phyloP scores from a whole-genome alignment of 768 basidiomycete species.

The Pleurotus djamor region DNA sequence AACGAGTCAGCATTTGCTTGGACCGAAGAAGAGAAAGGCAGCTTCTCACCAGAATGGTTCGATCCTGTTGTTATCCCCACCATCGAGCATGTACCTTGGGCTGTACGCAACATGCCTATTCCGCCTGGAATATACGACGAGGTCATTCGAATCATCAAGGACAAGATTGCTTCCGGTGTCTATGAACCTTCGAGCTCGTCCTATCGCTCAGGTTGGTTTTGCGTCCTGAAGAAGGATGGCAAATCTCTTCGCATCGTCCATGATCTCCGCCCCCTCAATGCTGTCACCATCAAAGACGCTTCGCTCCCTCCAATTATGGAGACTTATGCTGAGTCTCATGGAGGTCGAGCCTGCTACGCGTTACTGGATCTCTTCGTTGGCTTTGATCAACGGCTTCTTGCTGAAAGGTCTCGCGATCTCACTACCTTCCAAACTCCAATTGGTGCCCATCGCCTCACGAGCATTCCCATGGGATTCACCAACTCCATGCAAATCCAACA shows the following conservation, averaged over 20 bases:
- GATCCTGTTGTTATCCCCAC: constrained; percentile 26
- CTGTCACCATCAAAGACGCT: constrained; percentile 30
- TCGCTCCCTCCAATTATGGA: constrained; percentile 29
- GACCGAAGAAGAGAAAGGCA: constrained; percentile 23
- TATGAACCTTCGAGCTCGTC: constrained; percentile 37
- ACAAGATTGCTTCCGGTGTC: constrained; percentile 33
- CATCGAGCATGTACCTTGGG: constrained; percentile 31
- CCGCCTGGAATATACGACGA: constrained; percentile 25
- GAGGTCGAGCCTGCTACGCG: constrained; percentile 24
- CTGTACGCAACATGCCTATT: constrained; percentile 26
- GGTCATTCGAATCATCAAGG: constrained; percentile 26
- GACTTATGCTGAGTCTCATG: constrained; percentile 27
- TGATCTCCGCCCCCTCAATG: constrained; percentile 33
- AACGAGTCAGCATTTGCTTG: constrained; percentile 25
- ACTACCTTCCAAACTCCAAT: constrained; percentile 39
- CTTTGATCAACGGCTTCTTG: constrained; percentile 25
- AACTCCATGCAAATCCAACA: constrained; percentile 37
- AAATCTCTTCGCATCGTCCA: constrained; percentile 31
- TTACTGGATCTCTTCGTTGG: constrained; percentile 32
- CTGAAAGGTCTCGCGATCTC: constrained; percentile 25
- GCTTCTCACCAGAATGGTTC: constrained; percentile 23
- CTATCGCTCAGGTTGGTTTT: constrained; percentile 38
- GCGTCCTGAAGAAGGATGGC: constrained; percentile 34
- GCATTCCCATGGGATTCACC: constrained; percentile 37
- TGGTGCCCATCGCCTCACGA: constrained; percentile 21